Conservation (phyloP, 441 rosid genomes). For the Populus tomentosa region DNA sequence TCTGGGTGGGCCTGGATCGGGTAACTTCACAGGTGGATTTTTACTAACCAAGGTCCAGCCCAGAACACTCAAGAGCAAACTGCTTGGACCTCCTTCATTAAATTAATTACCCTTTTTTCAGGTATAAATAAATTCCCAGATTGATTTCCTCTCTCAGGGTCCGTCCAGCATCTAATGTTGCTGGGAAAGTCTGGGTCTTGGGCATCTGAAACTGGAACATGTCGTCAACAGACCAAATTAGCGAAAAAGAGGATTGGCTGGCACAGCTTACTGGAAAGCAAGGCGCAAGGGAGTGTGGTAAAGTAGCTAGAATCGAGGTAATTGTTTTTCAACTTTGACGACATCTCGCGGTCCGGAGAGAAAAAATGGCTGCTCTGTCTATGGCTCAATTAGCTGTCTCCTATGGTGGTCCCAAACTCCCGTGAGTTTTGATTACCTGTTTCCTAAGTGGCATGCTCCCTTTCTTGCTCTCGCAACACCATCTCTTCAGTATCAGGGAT, state of each 20-base stretch:
- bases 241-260: too few relatives aligned
- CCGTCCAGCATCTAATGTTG: neutral
- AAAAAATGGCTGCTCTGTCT: neutral
- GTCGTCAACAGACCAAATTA: too few relatives aligned
- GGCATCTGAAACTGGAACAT: neutral
- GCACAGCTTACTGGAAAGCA: too few relatives aligned
- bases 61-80: neutral
- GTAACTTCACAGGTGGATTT: neutral
- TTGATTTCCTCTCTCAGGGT: neutral
- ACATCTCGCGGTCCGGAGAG: constrained; percentile 1
- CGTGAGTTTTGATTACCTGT: constrained; percentile 1
- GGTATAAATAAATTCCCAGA: neutral
- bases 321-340: neutral
- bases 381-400: constrained; percentile 8
- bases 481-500: neutral
- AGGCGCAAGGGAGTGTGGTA: too few relatives aligned
- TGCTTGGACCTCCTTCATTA: neutral
- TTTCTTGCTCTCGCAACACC: neutral
- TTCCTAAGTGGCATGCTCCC: neutral
- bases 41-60: neutral
- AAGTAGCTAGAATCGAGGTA: constrained; percentile 1
- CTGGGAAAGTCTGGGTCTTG: too few relatives aligned
- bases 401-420: constrained; percentile 13
- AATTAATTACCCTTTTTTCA: neutral
- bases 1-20: neutral